These are phyloP conservation scores for Papilionanthe hybrid DNA, from an alignment of 116 monocot genomes.

Conservation along the genomic window DNA sequence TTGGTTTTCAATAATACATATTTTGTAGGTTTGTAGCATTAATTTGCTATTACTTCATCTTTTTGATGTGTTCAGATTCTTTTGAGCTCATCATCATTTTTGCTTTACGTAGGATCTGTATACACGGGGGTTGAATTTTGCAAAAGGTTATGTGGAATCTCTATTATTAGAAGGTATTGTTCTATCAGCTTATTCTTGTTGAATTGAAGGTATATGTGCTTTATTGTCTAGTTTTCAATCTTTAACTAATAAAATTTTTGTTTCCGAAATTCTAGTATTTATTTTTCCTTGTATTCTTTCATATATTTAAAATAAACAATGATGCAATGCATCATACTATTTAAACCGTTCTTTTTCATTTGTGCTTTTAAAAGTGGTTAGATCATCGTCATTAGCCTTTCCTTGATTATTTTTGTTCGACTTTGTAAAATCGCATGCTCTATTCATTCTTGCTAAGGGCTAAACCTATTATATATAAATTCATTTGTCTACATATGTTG, in stretches of 20 bases:
- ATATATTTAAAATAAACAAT: no score
- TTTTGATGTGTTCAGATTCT: not conserved
- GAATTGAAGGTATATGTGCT: not conserved
- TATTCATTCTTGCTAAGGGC: no score
- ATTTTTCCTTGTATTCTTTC: not conserved
- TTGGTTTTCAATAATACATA: not conserved
- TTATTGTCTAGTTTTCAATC: not conserved
- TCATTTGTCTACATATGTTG: no score
- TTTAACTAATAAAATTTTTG: not conserved
- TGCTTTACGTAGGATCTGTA: slow-evolving; percentile 63
- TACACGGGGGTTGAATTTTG: slow-evolving; percentile 96
- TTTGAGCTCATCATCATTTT: not conserved
- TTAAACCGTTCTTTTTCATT: no score
- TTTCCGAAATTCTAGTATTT: not conserved
- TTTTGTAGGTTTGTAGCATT: not conserved
- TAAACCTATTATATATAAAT: no score
- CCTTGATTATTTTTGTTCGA: no score
- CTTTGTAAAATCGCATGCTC: no score
- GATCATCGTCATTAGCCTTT: no score
- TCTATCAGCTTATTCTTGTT: not conserved
- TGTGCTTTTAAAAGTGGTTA: no score
- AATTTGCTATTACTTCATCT: not conserved
- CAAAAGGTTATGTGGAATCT: slow-evolving; percentile 85
- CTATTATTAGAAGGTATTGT: slow-evolving; percentile 83
- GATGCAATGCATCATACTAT: no score